These are phyloP conservation scores for Chalciporus sphaerocephalus DNA, from an alignment of 768 basidiomycete species.

Conservation along the genomic window DNA sequence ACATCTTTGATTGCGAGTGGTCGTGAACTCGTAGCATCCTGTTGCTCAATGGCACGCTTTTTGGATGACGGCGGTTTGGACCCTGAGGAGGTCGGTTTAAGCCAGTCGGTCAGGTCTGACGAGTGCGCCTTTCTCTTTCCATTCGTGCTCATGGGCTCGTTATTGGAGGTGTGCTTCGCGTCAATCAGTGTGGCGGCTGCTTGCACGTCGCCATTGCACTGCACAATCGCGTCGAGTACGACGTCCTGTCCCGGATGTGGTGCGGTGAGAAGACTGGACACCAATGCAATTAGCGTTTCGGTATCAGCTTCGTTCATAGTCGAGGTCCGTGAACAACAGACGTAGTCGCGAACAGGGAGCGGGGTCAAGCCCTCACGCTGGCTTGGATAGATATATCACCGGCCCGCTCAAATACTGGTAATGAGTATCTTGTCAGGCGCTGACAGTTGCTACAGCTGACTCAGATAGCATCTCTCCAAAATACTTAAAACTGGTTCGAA, in stretches of 20 bases:
- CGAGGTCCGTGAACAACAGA: background rate
- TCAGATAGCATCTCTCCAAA: too few relatives aligned
- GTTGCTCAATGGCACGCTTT: constrained; percentile 9
- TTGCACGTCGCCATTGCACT: constrained; percentile 53
- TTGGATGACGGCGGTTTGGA: constrained; percentile 20
- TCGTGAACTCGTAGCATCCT: constrained; percentile 1
- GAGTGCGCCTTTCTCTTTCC: constrained; percentile 48
- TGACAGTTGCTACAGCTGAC: too few relatives aligned
- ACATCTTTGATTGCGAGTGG: constrained; percentile 16
- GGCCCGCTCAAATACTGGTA: too few relatives aligned
- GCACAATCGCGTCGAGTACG: constrained; percentile 57
- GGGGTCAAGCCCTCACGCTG: too few relatives aligned
- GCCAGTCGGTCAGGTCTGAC: constrained; percentile 52
- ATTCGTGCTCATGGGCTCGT: constrained; percentile 11
- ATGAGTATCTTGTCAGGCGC: too few relatives aligned
- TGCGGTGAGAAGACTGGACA: constrained; percentile 51
- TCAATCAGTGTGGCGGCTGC: constrained; percentile 44
- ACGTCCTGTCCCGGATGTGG: constrained; percentile 34
- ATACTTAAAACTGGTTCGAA: too few relatives aligned
- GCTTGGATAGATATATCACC: too few relatives aligned
- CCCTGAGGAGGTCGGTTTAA: constrained; percentile 31
- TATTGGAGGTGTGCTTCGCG: constrained; percentile 10
- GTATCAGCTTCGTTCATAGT: constrained; percentile 46
- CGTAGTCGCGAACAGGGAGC: background rate
- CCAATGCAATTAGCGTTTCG: constrained; percentile 62